Base-by-base conservation (phyloP, 2,329 filamentous ascomycete species). In the Thielaviopsis euricoi region DNA sequence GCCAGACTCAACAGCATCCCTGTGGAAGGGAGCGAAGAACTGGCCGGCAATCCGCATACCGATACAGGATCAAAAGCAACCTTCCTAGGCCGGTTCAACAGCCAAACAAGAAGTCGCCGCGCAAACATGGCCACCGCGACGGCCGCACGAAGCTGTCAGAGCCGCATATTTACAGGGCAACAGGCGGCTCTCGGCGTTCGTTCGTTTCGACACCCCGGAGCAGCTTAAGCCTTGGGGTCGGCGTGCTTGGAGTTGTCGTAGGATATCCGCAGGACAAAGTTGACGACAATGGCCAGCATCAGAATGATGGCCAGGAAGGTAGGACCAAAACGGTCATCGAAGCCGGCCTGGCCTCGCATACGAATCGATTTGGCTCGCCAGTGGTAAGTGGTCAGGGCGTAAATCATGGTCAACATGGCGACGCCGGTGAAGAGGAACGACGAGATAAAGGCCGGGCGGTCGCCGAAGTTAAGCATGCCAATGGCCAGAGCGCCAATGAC, bases 401-500 rank as follows among this genome's bases (percentile, higher is more conserved):
- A 98, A 49, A 95, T 74, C 89, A 98, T 96, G 51, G 90, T 88
- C 56, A 86, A 81, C 82, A 98, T 91, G 62, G 91, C 89, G 58
- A 98, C 91, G 64, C 89, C 76, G 0, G 93, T 97, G 75, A 98
- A 98, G 56, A 96, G 77, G 56, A 88, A 90, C 58, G 93, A 89
- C 61, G 86, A 91, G 71, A 97, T 95, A 70, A 93, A 93, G 66
- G 91, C 91, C 58, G 95, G 83, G 63, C 83, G 84, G 73, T 98
- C 93, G 69, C 93, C 93, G 66, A 98, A 98, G 77, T 98, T 98
- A 67, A 98, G 83, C 69, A 98, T 89, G 65, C 93, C 93, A 65
- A 98, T 88, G 64, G 93, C 91, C 55, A 98, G 83, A 63, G 93
- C 93, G 67, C 93, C 93, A 62, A 98, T 86, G 72, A 98, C 91